Base-by-base conservation (phyloP, 2,329 filamentous ascomycete genomes). In the Fusarium pseudonygamai region DNA sequence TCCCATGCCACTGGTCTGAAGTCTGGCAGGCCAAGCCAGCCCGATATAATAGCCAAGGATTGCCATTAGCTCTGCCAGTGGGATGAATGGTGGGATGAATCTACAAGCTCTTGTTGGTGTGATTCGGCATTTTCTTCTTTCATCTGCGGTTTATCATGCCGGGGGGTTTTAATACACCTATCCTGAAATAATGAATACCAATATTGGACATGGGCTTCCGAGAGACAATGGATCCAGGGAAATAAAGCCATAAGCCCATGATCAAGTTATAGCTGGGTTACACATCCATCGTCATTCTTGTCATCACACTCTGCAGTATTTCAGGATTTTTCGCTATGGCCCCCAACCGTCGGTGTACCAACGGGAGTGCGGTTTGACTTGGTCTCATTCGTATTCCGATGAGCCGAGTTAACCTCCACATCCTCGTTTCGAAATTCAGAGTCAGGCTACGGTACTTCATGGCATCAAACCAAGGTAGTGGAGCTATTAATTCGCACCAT, bases 21-120 rank as follows among this genome's bases (percentile, higher is more conserved):
- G 64, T 37, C 34, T 55, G 37, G 28, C 36, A 53, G 42, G 36
- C 28, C 64, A 59, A 39, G 32, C 34, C 59, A 57, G 22, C 30
- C 24, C 42, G 14, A 26, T 57, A 58, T 39, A 55, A 39, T 47
- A 42, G 28, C 53, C 43, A 36, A 58, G 52, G 49, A 46, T 40
- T n/a, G 36, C 34, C 49, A 67, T 37, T 28, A 62, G 45, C 26
- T 60, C 62, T 53, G 57, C 32, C 65, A 67, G 50, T 57, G 63
- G 50, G 62, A 73, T 73, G 52, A 52, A 73, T 66, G 32, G 65
- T 64, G 45, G 65, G 66, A 65, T 70, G 50, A 60, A 58, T 46
- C n/a, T 34, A 26, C 32, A 32, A 32, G 22, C 30, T 47, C n/a
- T 47, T 37, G 34, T 37, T 53, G 50, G 24, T 28, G 20, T 37